Evolutionary conservation across 164 flowering plant genomes (phyloP), one percentile per base, ranked within the genome.

Genomic region (Magnolia officinalis): DNA sequence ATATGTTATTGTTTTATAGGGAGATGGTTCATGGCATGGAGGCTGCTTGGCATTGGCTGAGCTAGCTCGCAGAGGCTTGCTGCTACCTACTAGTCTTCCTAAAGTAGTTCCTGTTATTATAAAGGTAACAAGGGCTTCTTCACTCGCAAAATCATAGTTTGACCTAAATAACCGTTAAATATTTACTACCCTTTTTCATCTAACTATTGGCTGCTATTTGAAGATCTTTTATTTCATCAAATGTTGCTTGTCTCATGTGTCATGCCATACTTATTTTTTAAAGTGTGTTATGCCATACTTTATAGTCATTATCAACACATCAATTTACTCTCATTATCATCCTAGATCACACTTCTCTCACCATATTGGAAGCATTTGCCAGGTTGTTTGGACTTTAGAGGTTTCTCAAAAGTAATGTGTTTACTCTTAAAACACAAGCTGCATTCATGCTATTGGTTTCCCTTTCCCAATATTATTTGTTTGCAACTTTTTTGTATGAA

Each of bases 1-100:
- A 72, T 23, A 55, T 24, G 6, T 72, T 20, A 24, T n/a, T 4
- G 74, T 70, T 74, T 83, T 80, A 23, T 74, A 92, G 99, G 99
- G 99, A 72, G 99, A 96, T 90, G 96, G 99, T 79, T 96, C 99
- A 74, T 96, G 99, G 98, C 99, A 96, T 85, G 99, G 98, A 72
- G 99, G 95, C 74, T 96, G 98, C 88, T 87, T 96, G 72, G 99
- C 99, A 21, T 83, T 96, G 82, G 99, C 97, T 71, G 98, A 96
- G 84, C 88, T 96, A 75, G 96, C 96, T 76, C 94, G 99, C 50
- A 88, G 99, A 85, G 99, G 99, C 76, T 84, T 96, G 86, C 89
- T 96, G 11, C 83, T 96, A 79, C 99, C 98, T 70, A 72, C 78
- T 74, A 90, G 93, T 82, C 91, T 96, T 81, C 91, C 92, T 71